phyloP scores from a whole-genome alignment of 2,329 filamentous ascomycete genomes.

The Corinectria fuckeliana region DNA sequence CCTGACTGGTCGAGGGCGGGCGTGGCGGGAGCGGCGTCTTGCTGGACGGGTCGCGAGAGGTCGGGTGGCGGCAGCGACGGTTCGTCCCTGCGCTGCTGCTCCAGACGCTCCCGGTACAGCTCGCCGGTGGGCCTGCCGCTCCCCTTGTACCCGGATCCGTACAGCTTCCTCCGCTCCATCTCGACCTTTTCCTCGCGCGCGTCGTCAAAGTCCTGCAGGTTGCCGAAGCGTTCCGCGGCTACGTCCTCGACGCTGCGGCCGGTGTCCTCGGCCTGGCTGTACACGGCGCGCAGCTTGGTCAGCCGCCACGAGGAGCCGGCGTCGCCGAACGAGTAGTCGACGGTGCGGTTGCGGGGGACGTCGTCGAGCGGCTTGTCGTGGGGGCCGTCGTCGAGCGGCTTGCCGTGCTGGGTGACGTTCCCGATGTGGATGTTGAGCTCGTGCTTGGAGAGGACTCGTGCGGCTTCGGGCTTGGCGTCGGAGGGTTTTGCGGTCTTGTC shows the following conservation, averaged over 20 bases:
- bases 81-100: slow-evolving; percentile 55
- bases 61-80: slow-evolving; percentile 26
- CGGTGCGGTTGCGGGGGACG: slow-evolving; percentile 58
- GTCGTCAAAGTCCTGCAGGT: slow-evolving; percentile 85
- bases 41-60: slow-evolving; percentile 58
- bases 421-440: slow-evolving; percentile 78
- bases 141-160: slow-evolving; percentile 83
- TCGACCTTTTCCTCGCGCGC: slow-evolving; percentile 93
- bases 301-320: slow-evolving; percentile 92
- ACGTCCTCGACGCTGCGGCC: slow-evolving; percentile 80
- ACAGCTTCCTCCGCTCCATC: slow-evolving; percentile 79
- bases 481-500: slow-evolving; percentile 61
- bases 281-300: slow-evolving; percentile 90
- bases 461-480: slow-evolving; percentile 63
- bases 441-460: slow-evolving; percentile 76
- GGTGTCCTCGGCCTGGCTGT: slow-evolving; percentile 76
- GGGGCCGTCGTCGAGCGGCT: slow-evolving; percentile 29
- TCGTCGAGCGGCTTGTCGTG: too few relatives aligned
- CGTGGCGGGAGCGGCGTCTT: slow-evolving; percentile 44
- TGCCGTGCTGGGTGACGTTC: slow-evolving; percentile 65
- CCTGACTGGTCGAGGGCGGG: slow-evolving; percentile 73
- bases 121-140: slow-evolving; percentile 90
- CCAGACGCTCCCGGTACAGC: slow-evolving; percentile 78
- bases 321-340: slow-evolving; percentile 89
- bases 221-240: slow-evolving; percentile 81